These are phyloP conservation scores for Gracilariopsis chorda DNA, from an alignment of 23 red algal species.

Conservation along the genomic window DNA sequence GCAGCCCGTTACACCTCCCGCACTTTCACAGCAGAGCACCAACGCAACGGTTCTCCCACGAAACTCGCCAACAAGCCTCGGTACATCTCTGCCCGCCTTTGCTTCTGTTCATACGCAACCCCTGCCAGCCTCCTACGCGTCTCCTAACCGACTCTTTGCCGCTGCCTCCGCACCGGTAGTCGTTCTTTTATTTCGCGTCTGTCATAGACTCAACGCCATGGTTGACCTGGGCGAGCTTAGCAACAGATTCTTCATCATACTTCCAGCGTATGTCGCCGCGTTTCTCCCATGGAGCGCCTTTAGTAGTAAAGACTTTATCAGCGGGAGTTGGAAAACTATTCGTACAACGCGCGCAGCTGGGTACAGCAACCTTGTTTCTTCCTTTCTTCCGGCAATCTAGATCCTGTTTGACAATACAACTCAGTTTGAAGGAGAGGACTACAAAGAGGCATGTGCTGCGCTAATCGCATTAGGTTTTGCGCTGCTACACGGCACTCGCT, in stretches of 20 bases:
- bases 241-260: background rate
- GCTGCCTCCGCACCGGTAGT: too few relatives aligned
- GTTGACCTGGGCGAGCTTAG: background rate
- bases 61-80: too few relatives aligned
- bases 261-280: background rate
- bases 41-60: too few relatives aligned
- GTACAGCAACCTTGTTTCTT: constrained; percentile 4
- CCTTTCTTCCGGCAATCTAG: background rate
- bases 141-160: too few relatives aligned
- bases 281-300: constrained; percentile 19
- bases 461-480: background rate
- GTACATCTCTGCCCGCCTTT: too few relatives aligned
- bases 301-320: background rate
- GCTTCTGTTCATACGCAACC: too few relatives aligned
- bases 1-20: too few relatives aligned
- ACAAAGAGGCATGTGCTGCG: background rate
- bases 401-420: background rate
- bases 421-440: background rate
- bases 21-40: too few relatives aligned
- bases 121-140: too few relatives aligned
- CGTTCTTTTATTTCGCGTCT: too few relatives aligned
- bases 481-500: background rate
- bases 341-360: background rate
- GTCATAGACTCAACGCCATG: too few relatives aligned
- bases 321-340: background rate